Evolutionary conservation across 306 rosid species (phyloP), one percentile per base, ranked within the genome.

Genomic region (Rubus idaeus): DNA sequence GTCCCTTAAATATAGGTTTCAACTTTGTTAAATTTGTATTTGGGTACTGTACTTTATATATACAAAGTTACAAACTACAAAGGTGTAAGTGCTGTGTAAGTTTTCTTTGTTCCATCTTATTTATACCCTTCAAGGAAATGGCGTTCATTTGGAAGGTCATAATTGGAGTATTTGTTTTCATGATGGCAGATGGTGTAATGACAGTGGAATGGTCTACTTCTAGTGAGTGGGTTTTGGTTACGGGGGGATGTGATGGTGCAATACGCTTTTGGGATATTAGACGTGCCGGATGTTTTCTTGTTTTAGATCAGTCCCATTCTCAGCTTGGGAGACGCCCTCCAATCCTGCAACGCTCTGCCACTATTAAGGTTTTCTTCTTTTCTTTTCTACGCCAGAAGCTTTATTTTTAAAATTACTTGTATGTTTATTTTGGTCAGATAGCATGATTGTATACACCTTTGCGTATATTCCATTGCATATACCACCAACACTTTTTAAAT

Each of bases 241-340:
- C 97, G 23, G 99, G 99, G 37, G 97, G 99, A 67, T 90, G 97
- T 65, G 97, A 95, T 85, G 99, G 99, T 69, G 99, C 99, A 53
- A 88, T 92, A 76, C 97, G 94, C 12, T 95, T 95, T 80, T 92
- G 99, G 99, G 97, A 95, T 85, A 90, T 95, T 71, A 89, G 99
- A 71, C 93, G 96, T 23, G 94, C 99, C 40, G 96, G 97, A 65
- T 89, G 94, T 88, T 95, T 87, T 84, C 88, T 35, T 67, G 88
- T 95, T 82, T 84, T 95, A 82, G 92, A 95, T 80, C 99, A 95
- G 79, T 89, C 97, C 60, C 89, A 77, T 50, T 89, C 96, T 57
- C 99, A 95, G 85, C 96, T 95, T 63, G 97, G 99, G 81, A 87
- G 92, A 71, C 94, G 97, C 58, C 97, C 91, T 55, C 91, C 97